A percentile compares a stretch with the other conserved stretches of the same genome.
phyloP scores from a whole-genome alignment of 148 eudicot genomes.

The Pouteria glomerata region DNA sequence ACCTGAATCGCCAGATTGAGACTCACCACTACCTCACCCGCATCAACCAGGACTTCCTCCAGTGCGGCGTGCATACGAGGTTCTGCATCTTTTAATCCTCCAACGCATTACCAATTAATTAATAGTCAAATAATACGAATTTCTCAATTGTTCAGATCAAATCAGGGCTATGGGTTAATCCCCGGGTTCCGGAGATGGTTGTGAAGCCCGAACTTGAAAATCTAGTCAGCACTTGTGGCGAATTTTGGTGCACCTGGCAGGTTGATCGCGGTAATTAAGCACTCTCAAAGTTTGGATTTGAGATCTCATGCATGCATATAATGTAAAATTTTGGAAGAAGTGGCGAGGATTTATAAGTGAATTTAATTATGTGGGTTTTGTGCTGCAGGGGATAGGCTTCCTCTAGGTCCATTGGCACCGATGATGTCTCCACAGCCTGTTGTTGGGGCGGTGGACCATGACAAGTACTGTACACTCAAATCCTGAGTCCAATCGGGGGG shows the following conservation, averaged over 20 bases:
- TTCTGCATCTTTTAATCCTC: no score
- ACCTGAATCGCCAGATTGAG: constrained; percentile 75
- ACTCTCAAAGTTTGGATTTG: not conserved
- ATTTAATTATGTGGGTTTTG: not conserved
- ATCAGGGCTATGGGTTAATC: constrained; percentile 59
- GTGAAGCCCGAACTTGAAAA: constrained; percentile 44
- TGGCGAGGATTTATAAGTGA: no score
- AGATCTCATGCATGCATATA: no score
- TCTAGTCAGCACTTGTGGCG: constrained; percentile 56
- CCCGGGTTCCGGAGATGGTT: constrained; percentile 56
- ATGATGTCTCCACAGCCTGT: constrained; percentile 26
- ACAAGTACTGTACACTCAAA: no score
- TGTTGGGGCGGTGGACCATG: no score
- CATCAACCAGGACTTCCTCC: constrained; percentile 63
- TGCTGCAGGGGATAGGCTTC: constrained; percentile 47
- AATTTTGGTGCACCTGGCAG: constrained; percentile 90
- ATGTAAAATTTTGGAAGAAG: no score
- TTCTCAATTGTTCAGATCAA: constrained; percentile 31
- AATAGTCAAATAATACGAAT: not conserved
- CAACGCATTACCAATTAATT: not conserved
- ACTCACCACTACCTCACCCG: constrained; percentile 64
- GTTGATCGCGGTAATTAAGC: constrained; percentile 47
- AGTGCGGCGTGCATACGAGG: constrained; percentile 88
- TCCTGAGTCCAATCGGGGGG: no score
- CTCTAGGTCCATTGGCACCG: constrained; percentile 51